Evolutionary conservation across 257 asterid species (phyloP).

Genomic region (Apocynum venetum): DNA sequence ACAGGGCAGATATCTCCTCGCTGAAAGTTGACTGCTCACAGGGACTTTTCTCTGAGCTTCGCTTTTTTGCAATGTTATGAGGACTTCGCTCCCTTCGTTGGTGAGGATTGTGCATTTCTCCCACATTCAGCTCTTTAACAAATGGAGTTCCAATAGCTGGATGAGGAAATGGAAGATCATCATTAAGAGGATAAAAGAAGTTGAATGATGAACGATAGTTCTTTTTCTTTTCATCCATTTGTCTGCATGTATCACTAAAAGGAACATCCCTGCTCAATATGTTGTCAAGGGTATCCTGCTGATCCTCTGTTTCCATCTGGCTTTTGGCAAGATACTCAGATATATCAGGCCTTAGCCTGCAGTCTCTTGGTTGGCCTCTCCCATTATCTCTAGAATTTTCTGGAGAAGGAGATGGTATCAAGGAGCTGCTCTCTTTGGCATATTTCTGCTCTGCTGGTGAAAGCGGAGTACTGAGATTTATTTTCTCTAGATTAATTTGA

Average conservation of each 20-base stretch:
- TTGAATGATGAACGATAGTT: constrained; percentile 18
- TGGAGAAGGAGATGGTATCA: constrained; percentile 22
- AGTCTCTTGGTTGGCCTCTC: constrained; percentile 23
- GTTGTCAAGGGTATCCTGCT: constrained; percentile 12
- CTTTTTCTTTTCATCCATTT: constrained; percentile 23
- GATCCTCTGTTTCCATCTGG: constrained; percentile 27
- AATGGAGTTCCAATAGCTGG: constrained; percentile 14
- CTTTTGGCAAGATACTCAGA: constrained; percentile 33
- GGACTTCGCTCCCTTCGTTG: constrained; percentile 12
- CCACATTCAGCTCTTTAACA: constrained; percentile 9
- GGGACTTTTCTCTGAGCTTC: constrained; percentile 15
- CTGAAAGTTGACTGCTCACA: constrained; percentile 13
- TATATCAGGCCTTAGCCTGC: constrained; percentile 24
- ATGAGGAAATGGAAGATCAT: constrained; percentile 21
- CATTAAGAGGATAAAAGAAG: constrained; percentile 10
- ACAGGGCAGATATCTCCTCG: constrained; percentile 21
- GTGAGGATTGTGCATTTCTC: constrained; percentile 5
- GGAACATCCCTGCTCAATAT: constrained; percentile 12
- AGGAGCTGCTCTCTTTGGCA: constrained; percentile 21
- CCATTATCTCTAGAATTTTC: constrained; percentile 24
- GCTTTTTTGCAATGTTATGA: constrained; percentile 12
- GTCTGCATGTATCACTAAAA: constrained; percentile 18
- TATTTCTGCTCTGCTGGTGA: constrained; percentile 23
- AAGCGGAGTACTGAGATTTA: constrained; percentile 24
- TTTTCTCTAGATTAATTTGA: constrained; percentile 31